Percentiles rank a stretch among this genome's conserved stretches.
Conservation (phyloP, 192 early-diverging fungal species). For the Umbelopsis sp. region DNA sequence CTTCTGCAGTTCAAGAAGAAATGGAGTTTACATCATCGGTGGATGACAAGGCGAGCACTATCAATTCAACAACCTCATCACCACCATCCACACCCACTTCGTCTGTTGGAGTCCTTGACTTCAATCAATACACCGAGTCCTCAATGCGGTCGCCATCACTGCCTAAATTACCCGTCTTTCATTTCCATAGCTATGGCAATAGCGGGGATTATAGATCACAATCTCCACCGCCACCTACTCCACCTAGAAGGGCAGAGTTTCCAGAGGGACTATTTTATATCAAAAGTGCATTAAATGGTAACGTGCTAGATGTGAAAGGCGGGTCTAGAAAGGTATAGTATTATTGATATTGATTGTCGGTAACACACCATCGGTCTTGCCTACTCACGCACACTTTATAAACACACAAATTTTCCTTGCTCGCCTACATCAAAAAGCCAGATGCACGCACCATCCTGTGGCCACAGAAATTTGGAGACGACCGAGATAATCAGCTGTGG, state of each 20-base stretch:
- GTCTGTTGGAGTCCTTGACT: neutral
- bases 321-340: constrained; percentile 21
- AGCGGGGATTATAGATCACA: neutral
- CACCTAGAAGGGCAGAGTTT: neutral
- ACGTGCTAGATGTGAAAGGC: constrained; percentile 24
- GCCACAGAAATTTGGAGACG: constrained; percentile 5
- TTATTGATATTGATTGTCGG: neutral
- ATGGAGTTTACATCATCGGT: too few relatives aligned
- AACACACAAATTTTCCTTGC: too few relatives aligned
- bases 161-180: neutral
- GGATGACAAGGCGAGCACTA: too few relatives aligned
- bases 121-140: neutral
- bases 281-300: constrained; percentile 14
- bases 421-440: neutral
- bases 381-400: too few relatives aligned
- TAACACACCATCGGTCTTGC: neutral
- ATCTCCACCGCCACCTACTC: neutral
- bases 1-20: neutral
- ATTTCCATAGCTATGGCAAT: constrained; percentile 1
- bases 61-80: neutral
- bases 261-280: constrained; percentile 30
- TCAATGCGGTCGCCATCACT: neutral
- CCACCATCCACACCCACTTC: neutral
- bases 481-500: constrained; percentile 17
- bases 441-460: neutral